These are phyloP conservation scores for Stagonosporopsis vannaccii DNA, from an alignment of 2,329 filamentous ascomycete species.

Conservation along the genomic window DNA sequence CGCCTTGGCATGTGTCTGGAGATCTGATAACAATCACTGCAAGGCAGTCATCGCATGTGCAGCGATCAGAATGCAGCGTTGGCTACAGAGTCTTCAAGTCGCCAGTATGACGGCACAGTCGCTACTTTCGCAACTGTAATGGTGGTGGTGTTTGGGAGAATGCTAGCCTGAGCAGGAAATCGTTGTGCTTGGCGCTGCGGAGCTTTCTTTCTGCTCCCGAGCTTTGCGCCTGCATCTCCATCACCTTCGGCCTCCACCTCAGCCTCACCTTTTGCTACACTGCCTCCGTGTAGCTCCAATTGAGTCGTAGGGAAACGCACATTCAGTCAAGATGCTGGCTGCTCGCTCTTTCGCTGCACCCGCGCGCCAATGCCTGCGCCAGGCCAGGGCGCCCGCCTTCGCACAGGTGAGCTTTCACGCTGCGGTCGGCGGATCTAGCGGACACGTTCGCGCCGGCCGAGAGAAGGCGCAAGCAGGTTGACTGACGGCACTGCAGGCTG, in stretches of 20 bases:
- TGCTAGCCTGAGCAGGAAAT: conserved; percentile 14
- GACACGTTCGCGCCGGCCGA: background rate
- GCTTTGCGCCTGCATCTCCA: conserved; percentile 32
- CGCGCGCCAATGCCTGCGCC: conserved; percentile 80
- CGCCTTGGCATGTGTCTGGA: conserved; percentile 14
- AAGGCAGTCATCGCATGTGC: background rate
- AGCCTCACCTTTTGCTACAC: conserved; percentile 36
- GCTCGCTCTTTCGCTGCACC: conserved; percentile 79
- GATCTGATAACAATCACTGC: conserved; percentile 8
- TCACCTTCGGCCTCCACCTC: conserved; percentile 30
- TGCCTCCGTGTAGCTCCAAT: conserved; percentile 45
- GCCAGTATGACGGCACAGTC: background rate
- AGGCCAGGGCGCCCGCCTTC: conserved; percentile 61
- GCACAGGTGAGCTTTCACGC: conserved; percentile 62
- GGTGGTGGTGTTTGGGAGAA: conserved; percentile 5
- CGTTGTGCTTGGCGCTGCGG: conserved; percentile 18
- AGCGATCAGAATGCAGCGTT: background rate
- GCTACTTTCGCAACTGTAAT: background rate
- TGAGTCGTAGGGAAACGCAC: conserved; percentile 30
- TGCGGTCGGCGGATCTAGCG: conserved; percentile 1
- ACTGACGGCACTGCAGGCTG: conserved; percentile 31
- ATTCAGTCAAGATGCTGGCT: conserved; percentile 75
- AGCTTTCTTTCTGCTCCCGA: conserved; percentile 42
- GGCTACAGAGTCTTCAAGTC: background rate
- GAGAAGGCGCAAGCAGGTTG: conserved; percentile 2